Percentiles rank a stretch among this genome's conserved stretches.
Conservation (phyloP, 2,329 filamentous ascomycete genomes). For the Rutstroemia sp. region DNA sequence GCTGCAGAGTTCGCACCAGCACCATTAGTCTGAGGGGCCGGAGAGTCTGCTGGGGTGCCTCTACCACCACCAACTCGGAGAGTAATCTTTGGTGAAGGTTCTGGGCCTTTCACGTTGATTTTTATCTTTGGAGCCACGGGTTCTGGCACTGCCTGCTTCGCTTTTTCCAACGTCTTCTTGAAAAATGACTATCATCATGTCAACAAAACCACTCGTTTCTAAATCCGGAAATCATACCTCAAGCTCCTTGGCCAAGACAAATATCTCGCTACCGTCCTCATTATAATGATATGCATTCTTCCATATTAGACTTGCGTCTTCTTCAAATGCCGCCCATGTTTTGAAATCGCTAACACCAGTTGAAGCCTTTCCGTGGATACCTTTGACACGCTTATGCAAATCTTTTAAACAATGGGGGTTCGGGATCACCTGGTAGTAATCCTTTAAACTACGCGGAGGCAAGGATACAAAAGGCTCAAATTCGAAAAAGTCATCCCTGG, state of each 20-base stretch:
- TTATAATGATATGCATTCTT: conserved; percentile 84
- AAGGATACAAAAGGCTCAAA: conserved; percentile 71
- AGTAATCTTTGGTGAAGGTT: conserved; percentile 56
- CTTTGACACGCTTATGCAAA: conserved; percentile 69
- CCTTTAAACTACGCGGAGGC: conserved; percentile 64
- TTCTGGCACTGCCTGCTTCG: conserved; percentile 65
- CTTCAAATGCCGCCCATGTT: conserved; percentile 74
- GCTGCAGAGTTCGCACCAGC: not conserved
- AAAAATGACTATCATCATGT: conserved; percentile 53
- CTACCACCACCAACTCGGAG: conserved; percentile 55
- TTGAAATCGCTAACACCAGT: conserved; percentile 62
- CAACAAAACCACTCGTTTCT: conserved; percentile 3
- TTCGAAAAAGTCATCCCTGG: conserved; percentile 60
- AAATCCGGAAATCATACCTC: conserved; percentile 48
- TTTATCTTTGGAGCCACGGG: conserved; percentile 64
- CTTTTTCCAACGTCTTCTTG: conserved; percentile 58
- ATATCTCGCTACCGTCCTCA: conserved; percentile 84
- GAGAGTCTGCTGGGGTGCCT: conserved; percentile 43
- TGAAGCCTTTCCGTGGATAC: conserved; percentile 58
- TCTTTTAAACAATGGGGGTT: conserved; percentile 73
- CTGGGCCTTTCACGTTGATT: conserved; percentile 61
- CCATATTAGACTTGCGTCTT: conserved; percentile 77
- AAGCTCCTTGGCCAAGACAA: conserved; percentile 66
- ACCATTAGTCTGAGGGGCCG: conserved; percentile 37
- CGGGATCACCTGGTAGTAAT: conserved; percentile 80